Conservation (phyloP, 2,329 filamentous ascomycete genomes). For the Aspergillus cejpii region DNA sequence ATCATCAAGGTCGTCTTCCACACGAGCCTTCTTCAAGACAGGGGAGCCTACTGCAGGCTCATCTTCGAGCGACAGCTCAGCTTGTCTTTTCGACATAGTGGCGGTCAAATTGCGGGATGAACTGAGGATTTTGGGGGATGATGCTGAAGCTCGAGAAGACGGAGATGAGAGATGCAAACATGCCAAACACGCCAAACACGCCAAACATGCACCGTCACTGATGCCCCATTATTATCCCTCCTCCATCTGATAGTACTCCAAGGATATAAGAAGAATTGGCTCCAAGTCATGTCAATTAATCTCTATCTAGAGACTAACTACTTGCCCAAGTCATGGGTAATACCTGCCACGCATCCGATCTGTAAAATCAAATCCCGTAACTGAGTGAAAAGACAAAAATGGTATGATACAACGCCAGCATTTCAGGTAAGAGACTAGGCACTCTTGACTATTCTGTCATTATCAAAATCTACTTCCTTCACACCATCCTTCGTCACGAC, state of each 20-base stretch:
- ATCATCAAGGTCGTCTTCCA: conserved; percentile 33
- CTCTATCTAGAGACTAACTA: conserved; percentile 16
- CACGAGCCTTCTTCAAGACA: conserved; percentile 40
- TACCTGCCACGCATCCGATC: conserved; percentile 21
- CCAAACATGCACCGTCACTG: conserved; percentile 19
- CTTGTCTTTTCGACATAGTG: conserved; percentile 45
- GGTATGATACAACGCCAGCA: conserved; percentile 30
- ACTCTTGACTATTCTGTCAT: conserved; percentile 56
- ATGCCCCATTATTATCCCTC: neutral
- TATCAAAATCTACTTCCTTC: conserved; percentile 74
- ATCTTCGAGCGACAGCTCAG: conserved; percentile 40
- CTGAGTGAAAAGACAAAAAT: conserved; percentile 26
- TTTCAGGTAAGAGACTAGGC: conserved; percentile 36
- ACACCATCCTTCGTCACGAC: conserved; percentile 92
- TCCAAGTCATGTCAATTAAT: conserved; percentile 13
- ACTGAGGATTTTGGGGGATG: conserved; percentile 6
- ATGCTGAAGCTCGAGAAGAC: conserved; percentile 17
- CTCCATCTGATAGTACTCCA: neutral
- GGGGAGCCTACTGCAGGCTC: conserved; percentile 34
- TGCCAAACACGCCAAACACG: conserved; percentile 27
- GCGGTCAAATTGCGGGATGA: conserved; percentile 9
- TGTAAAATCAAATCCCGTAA: conserved; percentile 25
- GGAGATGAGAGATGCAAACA: conserved; percentile 21
- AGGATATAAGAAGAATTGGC: neutral
- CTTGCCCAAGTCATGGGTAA: conserved; percentile 15